Base-by-base conservation (phyloP, 2,329 filamentous ascomycete species). In the Fusarium virguliforme region DNA sequence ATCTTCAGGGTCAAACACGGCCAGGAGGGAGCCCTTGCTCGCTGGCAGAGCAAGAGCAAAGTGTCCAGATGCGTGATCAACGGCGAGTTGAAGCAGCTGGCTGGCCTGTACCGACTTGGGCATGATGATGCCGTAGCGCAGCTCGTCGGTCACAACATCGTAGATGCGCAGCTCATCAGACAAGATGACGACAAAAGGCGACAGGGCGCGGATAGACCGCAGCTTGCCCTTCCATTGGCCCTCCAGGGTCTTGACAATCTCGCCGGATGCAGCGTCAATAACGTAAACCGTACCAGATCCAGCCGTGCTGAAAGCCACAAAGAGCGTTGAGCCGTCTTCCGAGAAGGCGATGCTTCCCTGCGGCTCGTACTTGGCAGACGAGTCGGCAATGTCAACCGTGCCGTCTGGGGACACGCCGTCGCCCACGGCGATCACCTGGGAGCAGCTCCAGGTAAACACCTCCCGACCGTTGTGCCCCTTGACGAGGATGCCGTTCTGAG, bases 251-350 rank as follows among this genome's bases (percentile, higher is more conserved):
- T 89, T 88, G 63, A 88, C 88, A 38, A 97, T 84, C 8, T 83
- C 83, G 12, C 94, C 93, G 9, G 88, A 89, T 24, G 88, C 84
- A 1, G 92, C 86, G 78, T 98, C 92, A 70, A 98, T 88, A 59
- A 97, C 85, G 75, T 96, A 90, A 10, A 97, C 85, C 15, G 90
- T 84, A 6, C 90, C 90, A 6, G 87, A 83, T 54, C 88, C 85
- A 9, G 82, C 78, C 32, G 83, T 82, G 34, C 86, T 87, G 70
- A 86, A 88, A 5, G 89, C 90, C 53, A 90, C 90, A 56, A 94
- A 94, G n/a, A 97, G 83, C 2, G 93, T 89, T 12, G 94, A 97
- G 1, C 93, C 94, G 78, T 97, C 94, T 69, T 93, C 89, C 0
- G 94, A 97, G 78, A 93, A 97, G 26, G 90, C 85, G 41, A 98